phyloP scores from a whole-genome alignment of 345 rosid genomes.

The Noccaea caerulescens region DNA sequence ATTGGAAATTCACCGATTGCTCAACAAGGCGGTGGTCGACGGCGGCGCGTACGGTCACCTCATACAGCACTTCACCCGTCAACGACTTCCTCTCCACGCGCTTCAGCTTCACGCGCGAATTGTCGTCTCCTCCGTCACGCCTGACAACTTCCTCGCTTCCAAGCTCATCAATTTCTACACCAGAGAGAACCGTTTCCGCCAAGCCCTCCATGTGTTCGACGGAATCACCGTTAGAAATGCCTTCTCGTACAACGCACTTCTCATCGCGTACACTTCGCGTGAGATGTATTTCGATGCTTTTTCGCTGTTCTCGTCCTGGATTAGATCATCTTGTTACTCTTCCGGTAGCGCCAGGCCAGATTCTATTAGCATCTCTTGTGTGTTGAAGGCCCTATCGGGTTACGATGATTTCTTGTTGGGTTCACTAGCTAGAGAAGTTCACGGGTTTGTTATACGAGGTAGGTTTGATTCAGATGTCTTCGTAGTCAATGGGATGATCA shows the following conservation, averaged over 20 bases:
- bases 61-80: constrained; percentile 61
- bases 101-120: constrained; percentile 86
- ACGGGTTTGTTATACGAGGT: constrained; percentile 54
- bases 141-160: constrained; percentile 76
- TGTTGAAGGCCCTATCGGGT: constrained; percentile 62
- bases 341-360: constrained; percentile 52
- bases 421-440: constrained; percentile 63
- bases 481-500: constrained; percentile 69
- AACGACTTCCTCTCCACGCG: constrained; percentile 61
- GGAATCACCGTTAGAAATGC: constrained; percentile 54
- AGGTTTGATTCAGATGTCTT: constrained; percentile 61
- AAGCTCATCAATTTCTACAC: constrained; percentile 64
- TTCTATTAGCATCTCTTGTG: constrained; percentile 58
- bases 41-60: constrained; percentile 65
- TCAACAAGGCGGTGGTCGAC: constrained; percentile 46
- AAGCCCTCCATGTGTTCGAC: constrained; percentile 75
- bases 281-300: constrained; percentile 55
- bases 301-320: constrained; percentile 55
- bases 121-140: constrained; percentile 51
- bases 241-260: constrained; percentile 78
- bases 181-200: constrained; percentile 43
- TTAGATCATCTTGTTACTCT: constrained; percentile 26
- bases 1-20: constrained; percentile 46
- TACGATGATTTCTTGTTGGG: constrained; percentile 27
- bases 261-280: constrained; percentile 65